Percentiles rank a stretch among this genome's conserved stretches.
phyloP scores from a whole-genome alignment of 106 monocot species.

The Phalaenopsis equestris region DNA sequence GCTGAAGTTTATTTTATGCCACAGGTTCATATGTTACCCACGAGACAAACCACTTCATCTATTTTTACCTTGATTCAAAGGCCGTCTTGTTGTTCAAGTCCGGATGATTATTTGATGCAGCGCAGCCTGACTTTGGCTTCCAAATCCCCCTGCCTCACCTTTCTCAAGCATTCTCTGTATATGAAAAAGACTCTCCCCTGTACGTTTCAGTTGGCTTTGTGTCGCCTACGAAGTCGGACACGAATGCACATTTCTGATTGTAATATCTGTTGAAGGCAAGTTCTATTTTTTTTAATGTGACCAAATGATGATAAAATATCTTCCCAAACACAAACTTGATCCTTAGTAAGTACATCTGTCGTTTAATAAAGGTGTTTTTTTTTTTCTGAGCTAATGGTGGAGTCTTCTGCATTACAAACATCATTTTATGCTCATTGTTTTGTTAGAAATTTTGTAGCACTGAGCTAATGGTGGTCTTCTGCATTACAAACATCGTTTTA shows the following conservation, averaged over 20 bases:
- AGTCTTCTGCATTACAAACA: too few relatives aligned
- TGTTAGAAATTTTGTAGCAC: too few relatives aligned
- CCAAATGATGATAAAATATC: background rate
- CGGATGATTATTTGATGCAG: constrained; percentile 33
- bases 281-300: background rate
- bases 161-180: constrained; percentile 7
- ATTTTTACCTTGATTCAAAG: constrained; percentile 59
- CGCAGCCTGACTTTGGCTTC: background rate
- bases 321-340: background rate
- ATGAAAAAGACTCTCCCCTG: background rate
- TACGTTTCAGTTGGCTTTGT: background rate
- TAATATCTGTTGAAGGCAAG: background rate
- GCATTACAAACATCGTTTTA: too few relatives aligned
- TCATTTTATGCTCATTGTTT: too few relatives aligned
- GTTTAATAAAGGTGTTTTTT: too few relatives aligned
- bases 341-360: too few relatives aligned
- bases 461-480: too few relatives aligned
- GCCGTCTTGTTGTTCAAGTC: constrained; percentile 65
- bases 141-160: background rate
- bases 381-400: too few relatives aligned
- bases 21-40: constrained; percentile 63
- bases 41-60: constrained; percentile 63
- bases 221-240: background rate
- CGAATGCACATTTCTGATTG: background rate
- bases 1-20: background rate